Conservation (phyloP, 306 rosid species). For the Quercus agrifolia region DNA sequence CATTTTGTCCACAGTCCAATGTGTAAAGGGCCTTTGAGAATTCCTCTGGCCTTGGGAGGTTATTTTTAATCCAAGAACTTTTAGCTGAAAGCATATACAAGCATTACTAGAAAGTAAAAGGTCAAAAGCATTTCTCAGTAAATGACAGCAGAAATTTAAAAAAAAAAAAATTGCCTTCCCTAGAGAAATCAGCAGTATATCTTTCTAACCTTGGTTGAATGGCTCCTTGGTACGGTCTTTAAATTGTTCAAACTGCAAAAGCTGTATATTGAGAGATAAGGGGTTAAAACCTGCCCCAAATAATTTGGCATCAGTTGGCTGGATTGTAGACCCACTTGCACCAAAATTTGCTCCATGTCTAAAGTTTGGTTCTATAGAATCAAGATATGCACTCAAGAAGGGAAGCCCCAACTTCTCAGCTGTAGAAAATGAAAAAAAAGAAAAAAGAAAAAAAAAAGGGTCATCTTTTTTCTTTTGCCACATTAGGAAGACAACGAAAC, state of each 20-base stretch:
- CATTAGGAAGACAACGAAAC: too few relatives aligned
- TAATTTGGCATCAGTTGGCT: slow-evolving; percentile 9
- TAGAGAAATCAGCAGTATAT: background rate
- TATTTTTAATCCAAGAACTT: background rate
- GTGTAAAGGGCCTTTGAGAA: slow-evolving; percentile 26
- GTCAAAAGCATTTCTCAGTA: background rate
- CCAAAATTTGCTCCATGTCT: slow-evolving; percentile 19
- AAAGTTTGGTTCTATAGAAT: slow-evolving; percentile 19
- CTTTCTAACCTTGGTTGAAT: slow-evolving; percentile 7
- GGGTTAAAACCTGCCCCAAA: slow-evolving; percentile 21
- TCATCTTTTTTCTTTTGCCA: too few relatives aligned
- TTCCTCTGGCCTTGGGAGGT: slow-evolving; percentile 6
- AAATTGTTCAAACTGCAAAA: slow-evolving; percentile 15
- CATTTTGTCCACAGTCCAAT: slow-evolving; percentile 23
- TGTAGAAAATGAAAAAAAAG: slow-evolving; percentile 1
- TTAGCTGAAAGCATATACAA: slow-evolving; percentile 3
- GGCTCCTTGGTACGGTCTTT: slow-evolving; percentile 10
- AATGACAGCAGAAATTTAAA: background rate
- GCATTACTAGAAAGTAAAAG: background rate
- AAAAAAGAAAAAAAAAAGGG: background rate
- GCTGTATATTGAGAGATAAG: slow-evolving; percentile 15
- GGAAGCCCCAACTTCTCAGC: slow-evolving; percentile 21
- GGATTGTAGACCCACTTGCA: slow-evolving; percentile 22
- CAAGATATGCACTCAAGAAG: slow-evolving; percentile 25
- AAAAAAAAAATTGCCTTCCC: too few relatives aligned